Evolutionary conservation across 2,329 filamentous ascomycete species (phyloP).

Genomic region (Erysiphe pulchra): DNA sequence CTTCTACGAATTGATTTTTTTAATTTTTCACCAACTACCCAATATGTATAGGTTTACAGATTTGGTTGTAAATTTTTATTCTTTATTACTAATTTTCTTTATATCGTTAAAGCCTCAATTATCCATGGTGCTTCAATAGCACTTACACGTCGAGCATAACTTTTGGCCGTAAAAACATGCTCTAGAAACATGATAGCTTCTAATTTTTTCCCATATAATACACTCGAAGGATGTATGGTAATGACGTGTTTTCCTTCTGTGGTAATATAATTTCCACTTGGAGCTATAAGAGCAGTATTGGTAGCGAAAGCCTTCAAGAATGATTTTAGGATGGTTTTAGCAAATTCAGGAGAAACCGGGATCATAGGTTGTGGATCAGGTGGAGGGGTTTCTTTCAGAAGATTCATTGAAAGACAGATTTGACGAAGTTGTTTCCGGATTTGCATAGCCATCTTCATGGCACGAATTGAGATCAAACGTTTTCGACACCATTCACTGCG

Average conservation of each 20-base stretch:
- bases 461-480: slow-evolving; percentile 29
- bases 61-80: no score
- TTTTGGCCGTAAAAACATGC: slow-evolving; percentile 39
- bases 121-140: slow-evolving; percentile 35
- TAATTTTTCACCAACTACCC: no score
- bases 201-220: slow-evolving; percentile 33
- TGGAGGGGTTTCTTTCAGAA: slow-evolving; percentile 17
- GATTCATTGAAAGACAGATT: slow-evolving; percentile 25
- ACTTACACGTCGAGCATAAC: slow-evolving; percentile 40
- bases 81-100: not conserved
- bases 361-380: slow-evolving; percentile 29
- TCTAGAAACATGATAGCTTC: slow-evolving; percentile 45
- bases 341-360: slow-evolving; percentile 26
- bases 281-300: slow-evolving; percentile 32
- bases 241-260: slow-evolving; percentile 32
- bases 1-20: no score
- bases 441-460: slow-evolving; percentile 35
- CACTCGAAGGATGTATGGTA: slow-evolving; percentile 35
- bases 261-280: slow-evolving; percentile 34
- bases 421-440: slow-evolving; percentile 34
- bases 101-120: slow-evolving; percentile 7
- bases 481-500: slow-evolving; percentile 30
- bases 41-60: no score
- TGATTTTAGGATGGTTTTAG: slow-evolving; percentile 28
- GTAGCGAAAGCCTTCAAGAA: slow-evolving; percentile 35